A percentile compares a stretch with the other conserved stretches of the same genome.
phyloP scores from a whole-genome alignment of 1,284 basidiomycete genomes.

The Naganishia cerealis region DNA sequence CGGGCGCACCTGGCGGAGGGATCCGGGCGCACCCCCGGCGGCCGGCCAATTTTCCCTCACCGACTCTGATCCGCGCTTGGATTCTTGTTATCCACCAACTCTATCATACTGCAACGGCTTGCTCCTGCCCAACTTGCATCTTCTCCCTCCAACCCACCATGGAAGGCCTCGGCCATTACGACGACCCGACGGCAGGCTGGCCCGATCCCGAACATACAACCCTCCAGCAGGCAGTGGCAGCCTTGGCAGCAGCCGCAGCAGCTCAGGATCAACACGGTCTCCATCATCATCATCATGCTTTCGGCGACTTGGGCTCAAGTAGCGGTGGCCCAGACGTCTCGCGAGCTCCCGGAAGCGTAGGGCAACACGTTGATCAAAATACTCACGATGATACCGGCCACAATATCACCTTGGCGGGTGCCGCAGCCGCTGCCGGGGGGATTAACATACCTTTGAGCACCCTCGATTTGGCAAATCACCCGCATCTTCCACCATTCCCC shows the following conservation, averaged over 20 bases:
- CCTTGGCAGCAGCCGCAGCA: constrained; percentile 18
- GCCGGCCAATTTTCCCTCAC: not conserved
- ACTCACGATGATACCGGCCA: constrained; percentile 1
- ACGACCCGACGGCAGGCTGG: constrained; percentile 28
- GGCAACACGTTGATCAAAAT: not conserved
- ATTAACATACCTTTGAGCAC: constrained; percentile 9
- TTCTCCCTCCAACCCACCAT: constrained; percentile 1
- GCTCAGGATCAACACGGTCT: constrained; percentile 19
- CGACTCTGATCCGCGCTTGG: constrained; percentile 3
- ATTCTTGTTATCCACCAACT: constrained; percentile 12
- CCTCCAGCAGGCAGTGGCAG: constrained; percentile 22
- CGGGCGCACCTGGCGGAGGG: not conserved
- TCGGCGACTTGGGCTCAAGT: not conserved
- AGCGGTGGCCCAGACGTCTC: constrained; percentile 18
- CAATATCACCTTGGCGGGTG: constrained; percentile 21
- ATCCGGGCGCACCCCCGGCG: not conserved
- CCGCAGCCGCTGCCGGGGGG: constrained; percentile 21
- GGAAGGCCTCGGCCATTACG: constrained; percentile 27
- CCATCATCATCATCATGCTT: constrained; percentile 21
- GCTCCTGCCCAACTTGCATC: not conserved
- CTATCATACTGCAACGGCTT: constrained; percentile 19
- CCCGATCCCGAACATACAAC: constrained; percentile 28
- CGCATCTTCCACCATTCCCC: constrained; percentile 21
- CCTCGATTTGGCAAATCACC: constrained; percentile 7
- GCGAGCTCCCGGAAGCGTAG: constrained; percentile 17